Evolutionary conservation across 129 eudicot genomes (phyloP).

Genomic region (Pittosporum tobira): DNA sequence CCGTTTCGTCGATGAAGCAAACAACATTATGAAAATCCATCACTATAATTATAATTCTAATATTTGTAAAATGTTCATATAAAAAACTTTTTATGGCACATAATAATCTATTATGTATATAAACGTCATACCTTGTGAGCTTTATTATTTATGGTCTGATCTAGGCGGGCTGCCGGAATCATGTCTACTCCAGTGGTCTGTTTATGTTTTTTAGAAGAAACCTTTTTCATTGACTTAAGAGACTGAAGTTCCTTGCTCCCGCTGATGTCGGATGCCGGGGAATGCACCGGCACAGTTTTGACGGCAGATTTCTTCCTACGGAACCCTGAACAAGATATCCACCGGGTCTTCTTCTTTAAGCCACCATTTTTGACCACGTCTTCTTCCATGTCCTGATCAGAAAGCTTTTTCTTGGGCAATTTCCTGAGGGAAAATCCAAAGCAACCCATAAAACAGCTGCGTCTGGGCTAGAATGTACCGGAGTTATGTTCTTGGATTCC

Average conservation of each 20-base stretch:
- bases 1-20: too few relatives aligned
- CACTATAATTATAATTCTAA: too few relatives aligned
- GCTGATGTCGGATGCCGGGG: background rate
- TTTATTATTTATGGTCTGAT: background rate
- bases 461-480: conserved; percentile 12
- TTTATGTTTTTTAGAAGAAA: background rate
- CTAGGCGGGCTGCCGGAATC: conserved; percentile 16
- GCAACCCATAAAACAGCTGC: conserved; percentile 28
- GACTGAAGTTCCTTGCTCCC: background rate
- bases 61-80: too few relatives aligned
- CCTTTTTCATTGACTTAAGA: background rate
- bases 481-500: conserved; percentile 17
- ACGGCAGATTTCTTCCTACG: conserved; percentile 14
- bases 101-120: background rate
- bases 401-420: conserved; percentile 1
- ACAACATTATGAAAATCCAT: too few relatives aligned
- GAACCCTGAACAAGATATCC: conserved; percentile 19
- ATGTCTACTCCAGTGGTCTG: conserved; percentile 3
- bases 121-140: conserved; percentile 6
- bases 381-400: conserved; percentile 6
- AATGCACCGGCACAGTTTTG: conserved; percentile 19
- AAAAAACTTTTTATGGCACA: too few relatives aligned
- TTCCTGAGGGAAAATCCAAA: conserved; percentile 25
- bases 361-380: conserved; percentile 20
- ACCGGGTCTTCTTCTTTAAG: conserved; percentile 11